These are phyloP conservation scores for Penicillium coffeae DNA, from an alignment of 495 filamentous ascomycete species.

Conservation along the genomic window DNA sequence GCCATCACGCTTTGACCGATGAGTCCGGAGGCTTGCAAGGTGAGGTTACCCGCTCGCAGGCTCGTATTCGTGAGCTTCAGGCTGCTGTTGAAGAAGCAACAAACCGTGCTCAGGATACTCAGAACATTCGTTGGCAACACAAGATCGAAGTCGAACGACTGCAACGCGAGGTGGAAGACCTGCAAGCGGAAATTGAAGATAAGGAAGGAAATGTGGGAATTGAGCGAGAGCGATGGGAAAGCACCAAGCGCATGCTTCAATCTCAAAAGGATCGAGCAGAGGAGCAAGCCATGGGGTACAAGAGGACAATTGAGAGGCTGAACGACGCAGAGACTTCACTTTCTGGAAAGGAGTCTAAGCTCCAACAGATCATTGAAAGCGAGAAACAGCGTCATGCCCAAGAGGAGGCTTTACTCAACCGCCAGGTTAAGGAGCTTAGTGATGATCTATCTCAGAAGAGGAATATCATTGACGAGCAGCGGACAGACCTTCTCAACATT, in stretches of 20 bases:
- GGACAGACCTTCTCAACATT: constrained; percentile 55
- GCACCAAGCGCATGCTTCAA: constrained; percentile 59
- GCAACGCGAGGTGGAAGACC: constrained; percentile 62
- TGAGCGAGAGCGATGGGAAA: constrained; percentile 69
- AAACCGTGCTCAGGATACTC: constrained; percentile 53
- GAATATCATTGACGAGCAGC: constrained; percentile 48
- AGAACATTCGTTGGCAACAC: constrained; percentile 55
- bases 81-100: constrained; percentile 55
- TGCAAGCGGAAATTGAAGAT: constrained; percentile 69
- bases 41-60: constrained; percentile 55
- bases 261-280: constrained; percentile 64
- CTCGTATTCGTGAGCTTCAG: constrained; percentile 55
- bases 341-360: constrained; percentile 59
- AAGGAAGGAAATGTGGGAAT: constrained; percentile 67
- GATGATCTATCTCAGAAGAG: constrained; percentile 54
- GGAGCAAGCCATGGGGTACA: constrained; percentile 64
- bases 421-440: constrained; percentile 56
- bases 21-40: constrained; percentile 65
- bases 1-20: constrained; percentile 63
- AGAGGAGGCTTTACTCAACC: constrained; percentile 51
- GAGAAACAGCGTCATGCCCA: constrained; percentile 54
- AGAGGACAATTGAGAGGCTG: constrained; percentile 69
- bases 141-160: constrained; percentile 60
- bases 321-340: constrained; percentile 62
- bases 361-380: constrained; percentile 60